Conservation (phyloP, 306 rosid species). For the Cicer chorassanicum region DNA sequence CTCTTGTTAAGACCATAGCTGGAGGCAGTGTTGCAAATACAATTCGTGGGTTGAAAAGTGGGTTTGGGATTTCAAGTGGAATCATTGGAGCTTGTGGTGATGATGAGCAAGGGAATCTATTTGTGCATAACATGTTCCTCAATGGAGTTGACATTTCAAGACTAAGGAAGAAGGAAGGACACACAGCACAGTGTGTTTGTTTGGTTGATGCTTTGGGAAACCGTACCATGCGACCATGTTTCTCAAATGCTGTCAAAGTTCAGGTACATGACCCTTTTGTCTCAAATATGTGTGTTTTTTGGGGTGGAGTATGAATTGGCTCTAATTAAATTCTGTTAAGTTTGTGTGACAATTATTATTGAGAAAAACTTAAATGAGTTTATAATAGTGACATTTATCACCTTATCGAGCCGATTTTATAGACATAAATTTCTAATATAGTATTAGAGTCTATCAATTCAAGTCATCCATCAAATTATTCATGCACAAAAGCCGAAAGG, state of each 20-base stretch:
- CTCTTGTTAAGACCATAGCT: conserved; percentile 69
- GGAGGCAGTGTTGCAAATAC: conserved; percentile 97
- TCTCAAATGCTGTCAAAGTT: conserved; percentile 85
- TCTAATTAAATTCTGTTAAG: too few species aligned
- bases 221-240: conserved; percentile 97
- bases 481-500: too few species aligned
- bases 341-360: too few species aligned
- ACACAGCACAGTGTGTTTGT: conserved; percentile 98
- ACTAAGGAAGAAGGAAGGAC: conserved; percentile 72
- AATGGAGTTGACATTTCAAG: conserved; percentile 73
- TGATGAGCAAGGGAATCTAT: conserved; percentile 76
- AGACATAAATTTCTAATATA: too few species aligned
- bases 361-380: too few species aligned
- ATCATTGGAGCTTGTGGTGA: conserved; percentile 89
- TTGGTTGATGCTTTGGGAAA: conserved; percentile 82
- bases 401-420: too few species aligned
- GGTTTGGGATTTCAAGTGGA: conserved; percentile 77
- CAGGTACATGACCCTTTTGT: conserved; percentile 53
- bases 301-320: too few species aligned
- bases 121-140: conserved; percentile 72
- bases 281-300: too few species aligned
- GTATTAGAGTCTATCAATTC: too few species aligned
- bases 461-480: too few species aligned
- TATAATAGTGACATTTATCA: too few species aligned
- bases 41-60: conserved; percentile 74